Percentiles rank a stretch among this genome's conserved stretches.
Conservation (phyloP, 352 stramenopile species). For the Phytophthora meadii region DNA sequence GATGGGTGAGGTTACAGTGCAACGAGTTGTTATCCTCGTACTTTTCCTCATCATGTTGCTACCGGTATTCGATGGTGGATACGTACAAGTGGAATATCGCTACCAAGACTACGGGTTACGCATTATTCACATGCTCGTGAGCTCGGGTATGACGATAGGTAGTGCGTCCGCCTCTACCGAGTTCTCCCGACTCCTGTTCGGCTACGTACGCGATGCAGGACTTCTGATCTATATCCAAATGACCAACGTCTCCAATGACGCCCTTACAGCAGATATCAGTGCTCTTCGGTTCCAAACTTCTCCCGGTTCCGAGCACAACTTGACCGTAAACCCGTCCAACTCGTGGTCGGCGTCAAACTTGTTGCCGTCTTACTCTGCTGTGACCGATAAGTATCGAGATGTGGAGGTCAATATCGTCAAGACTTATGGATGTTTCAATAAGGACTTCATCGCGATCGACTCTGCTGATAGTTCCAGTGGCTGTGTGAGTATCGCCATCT, state of each 20-base stretch:
- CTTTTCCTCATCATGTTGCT: constrained; percentile 91
- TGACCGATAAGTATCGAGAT: constrained; percentile 53
- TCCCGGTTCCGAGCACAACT: constrained; percentile 48
- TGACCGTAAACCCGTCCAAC: constrained; percentile 69
- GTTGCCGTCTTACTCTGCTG: constrained; percentile 45
- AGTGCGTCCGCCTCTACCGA: constrained; percentile 44
- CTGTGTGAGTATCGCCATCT: constrained; percentile 83
- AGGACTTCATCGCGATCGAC: constrained; percentile 65
- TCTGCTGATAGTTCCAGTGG: constrained; percentile 50
- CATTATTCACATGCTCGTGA: constrained; percentile 75
- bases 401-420: constrained; percentile 80
- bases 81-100: constrained; percentile 77
- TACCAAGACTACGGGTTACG: constrained; percentile 89
- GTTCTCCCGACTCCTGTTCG: constrained; percentile 63
- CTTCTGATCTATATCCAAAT: constrained; percentile 66
- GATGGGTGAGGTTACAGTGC: constrained; percentile 90
- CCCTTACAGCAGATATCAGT: constrained; percentile 40
- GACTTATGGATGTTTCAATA: constrained; percentile 79
- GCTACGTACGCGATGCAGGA: constrained; percentile 71
- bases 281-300: constrained; percentile 64
- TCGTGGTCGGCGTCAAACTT: constrained; percentile 52
- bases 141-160: constrained; percentile 50
- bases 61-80: constrained; percentile 86
- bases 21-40: constrained; percentile 89
- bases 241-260: constrained; percentile 54